Conservation (phyloP, 768 basidiomycete species). For the Suillus subluteus region DNA sequence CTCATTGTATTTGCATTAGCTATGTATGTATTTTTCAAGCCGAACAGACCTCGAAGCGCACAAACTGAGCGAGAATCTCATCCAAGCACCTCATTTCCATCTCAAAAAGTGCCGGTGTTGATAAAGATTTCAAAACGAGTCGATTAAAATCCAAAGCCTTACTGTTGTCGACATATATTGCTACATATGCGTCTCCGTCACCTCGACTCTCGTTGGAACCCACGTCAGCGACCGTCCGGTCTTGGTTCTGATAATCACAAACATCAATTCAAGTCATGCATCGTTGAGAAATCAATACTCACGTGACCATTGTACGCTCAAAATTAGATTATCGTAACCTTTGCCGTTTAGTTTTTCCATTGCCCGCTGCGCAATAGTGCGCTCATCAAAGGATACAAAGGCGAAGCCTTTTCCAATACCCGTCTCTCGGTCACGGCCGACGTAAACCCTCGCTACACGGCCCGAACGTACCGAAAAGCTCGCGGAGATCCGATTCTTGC, state of each 20-base stretch:
- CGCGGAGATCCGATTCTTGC: conserved; percentile 90
- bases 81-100: background rate
- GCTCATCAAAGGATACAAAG: conserved; percentile 93
- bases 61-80: background rate
- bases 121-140: background rate
- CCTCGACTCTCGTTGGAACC: background rate
- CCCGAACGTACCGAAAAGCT: conserved; percentile 87
- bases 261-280: background rate
- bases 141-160: background rate
- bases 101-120: background rate
- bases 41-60: background rate
- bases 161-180: background rate
- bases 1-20: background rate
- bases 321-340: conserved; percentile 91
- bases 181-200: background rate
- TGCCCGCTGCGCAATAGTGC: conserved; percentile 78
- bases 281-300: conserved; percentile 31
- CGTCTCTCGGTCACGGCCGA: conserved; percentile 93
- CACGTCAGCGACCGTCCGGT: conserved; percentile 41
- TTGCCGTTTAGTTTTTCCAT: conserved; percentile 91
- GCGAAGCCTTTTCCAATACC: conserved; percentile 96
- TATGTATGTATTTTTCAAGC: background rate
- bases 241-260: conserved; percentile 40
- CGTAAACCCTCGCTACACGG: conserved; percentile 88
- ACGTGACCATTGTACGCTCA: conserved; percentile 70